These are phyloP conservation scores for Wickerhamiella brachini DNA, from an alignment of 805 yeast species.

Conservation along the genomic window DNA sequence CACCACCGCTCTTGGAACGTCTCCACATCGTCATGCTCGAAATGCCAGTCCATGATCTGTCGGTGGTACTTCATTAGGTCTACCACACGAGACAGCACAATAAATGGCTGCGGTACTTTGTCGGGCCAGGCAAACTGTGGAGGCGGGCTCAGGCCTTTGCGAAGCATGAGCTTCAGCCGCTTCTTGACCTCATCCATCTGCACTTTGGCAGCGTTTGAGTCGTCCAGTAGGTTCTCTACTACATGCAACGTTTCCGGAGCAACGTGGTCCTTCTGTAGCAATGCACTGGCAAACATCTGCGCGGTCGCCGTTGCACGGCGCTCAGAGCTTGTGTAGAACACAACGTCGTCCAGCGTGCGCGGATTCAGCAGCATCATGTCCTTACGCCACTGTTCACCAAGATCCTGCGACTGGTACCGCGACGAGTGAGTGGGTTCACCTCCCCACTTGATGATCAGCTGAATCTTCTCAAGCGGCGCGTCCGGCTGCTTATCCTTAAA, in stretches of 20 bases:
- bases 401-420: conserved; percentile 80
- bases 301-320: conserved; percentile 92
- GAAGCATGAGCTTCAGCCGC: conserved; percentile 80
- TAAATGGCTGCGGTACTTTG: conserved; percentile 93
- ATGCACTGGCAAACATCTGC: conserved; percentile 67
- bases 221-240: conserved; percentile 84
- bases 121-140: conserved; percentile 98
- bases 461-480: conserved; percentile 77
- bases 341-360: conserved; percentile 71
- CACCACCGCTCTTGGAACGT: conserved; percentile 79
- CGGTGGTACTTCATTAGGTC: conserved; percentile 90
- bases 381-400: conserved; percentile 92
- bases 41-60: conserved; percentile 69
- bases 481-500: conserved; percentile 26
- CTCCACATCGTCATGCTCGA: conserved; percentile 48
- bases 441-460: conserved; percentile 94
- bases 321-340: conserved; percentile 82
- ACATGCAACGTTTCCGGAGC: conserved; percentile 71
- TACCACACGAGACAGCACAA: conserved; percentile 85
- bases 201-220: conserved; percentile 95
- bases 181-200: conserved; percentile 96
- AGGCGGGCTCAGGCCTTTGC: conserved; percentile 96
- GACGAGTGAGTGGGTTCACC: conserved; percentile 99
- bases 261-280: conserved; percentile 53
- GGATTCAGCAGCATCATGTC: conserved; percentile 77